Evolutionary conservation across 2,329 filamentous ascomycete species (phyloP), one percentile per base, ranked within the genome.

Genomic region (Cladosporium sp.): DNA sequence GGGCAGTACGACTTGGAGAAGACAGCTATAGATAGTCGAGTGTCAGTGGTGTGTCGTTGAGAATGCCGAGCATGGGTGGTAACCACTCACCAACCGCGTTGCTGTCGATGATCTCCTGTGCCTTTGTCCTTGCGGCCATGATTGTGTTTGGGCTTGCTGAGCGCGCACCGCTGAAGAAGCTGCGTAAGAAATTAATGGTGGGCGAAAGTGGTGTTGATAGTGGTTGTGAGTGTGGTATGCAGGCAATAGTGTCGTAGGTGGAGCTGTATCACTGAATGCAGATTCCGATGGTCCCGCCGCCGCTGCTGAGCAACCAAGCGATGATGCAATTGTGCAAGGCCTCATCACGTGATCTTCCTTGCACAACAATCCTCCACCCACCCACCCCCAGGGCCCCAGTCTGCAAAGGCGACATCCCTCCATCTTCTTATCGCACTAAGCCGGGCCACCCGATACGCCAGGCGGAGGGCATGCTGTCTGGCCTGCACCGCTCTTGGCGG

Each of bases 1-100:
- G 93, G 93, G 86, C 95, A 99, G 83, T 92, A 97, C 18, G 90
- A 92, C 84, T 99, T 99, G 81, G 90, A 93, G 86, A 99, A 99
- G 78, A 99, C 91, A 74, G 95, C 91, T 91, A 62, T 23, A 46
- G 21, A 49, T n/a, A 10, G 26, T 31, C 58, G 26, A 65, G 44
- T n/a, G 60, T 66, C 53, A 63, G 65, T 33, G 52, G 16, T 23
- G 21, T 66, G 29, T 37, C 31, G 31, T 33, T 55, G 37, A 57
- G 44, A 23, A 31, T 53, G 60, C 53, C 59, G 40, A 53, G 58
- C 26, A 64, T 8, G 26, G 26, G 29, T 14, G 28, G 35, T 63
- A 28, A 31, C 50, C 50, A 82, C 89, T 64, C 84, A 92, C 90
- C 89, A 79, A 97, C 93, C 74, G 88, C 82, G 82, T 97, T 95